Evolutionary conservation across 257 asterid species (phyloP).

Genomic region (Solanum corneliomulleri): DNA sequence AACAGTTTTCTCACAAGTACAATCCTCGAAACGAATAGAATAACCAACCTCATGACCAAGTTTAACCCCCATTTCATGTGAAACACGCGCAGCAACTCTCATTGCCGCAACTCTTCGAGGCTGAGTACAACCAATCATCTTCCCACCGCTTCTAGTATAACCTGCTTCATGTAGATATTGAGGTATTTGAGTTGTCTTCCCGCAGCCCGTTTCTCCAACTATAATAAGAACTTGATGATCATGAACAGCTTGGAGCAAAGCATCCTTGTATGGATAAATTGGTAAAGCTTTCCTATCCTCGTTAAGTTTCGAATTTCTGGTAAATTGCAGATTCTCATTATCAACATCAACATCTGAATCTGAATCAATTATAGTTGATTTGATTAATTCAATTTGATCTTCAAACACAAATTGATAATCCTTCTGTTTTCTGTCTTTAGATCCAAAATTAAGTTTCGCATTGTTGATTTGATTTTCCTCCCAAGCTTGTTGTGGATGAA

Average conservation of each 20-base stretch:
- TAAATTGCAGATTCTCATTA: neutral
- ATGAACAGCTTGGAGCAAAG: conserved; percentile 57
- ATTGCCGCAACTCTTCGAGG: conserved; percentile 97
- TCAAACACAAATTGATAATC: conserved; percentile 77
- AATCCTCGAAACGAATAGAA: conserved; percentile 91
- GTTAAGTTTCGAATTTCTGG: neutral
- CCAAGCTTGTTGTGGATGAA: conserved; percentile 73
- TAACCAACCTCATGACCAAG: conserved; percentile 93
- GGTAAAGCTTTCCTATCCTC: conserved; percentile 66
- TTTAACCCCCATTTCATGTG: conserved; percentile 88
- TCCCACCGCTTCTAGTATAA: conserved; percentile 46
- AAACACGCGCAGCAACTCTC: conserved; percentile 92
- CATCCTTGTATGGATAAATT: conserved; percentile 62
- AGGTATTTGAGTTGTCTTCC: conserved; percentile 93
- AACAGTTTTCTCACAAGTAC: conserved; percentile 79
- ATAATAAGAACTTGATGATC: conserved; percentile 88
- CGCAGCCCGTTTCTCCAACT: conserved; percentile 97
- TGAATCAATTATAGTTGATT: conserved; percentile 39
- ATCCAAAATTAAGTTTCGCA: conserved; percentile 75
- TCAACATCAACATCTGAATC: conserved; percentile 50
- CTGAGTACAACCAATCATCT: conserved; percentile 94
- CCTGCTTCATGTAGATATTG: conserved; percentile 97
- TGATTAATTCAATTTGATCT: conserved; percentile 79
- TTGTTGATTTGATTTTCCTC: conserved; percentile 91
- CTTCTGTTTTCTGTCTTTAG: conserved; percentile 44